Evolutionary conservation across 345 rosid species (phyloP), one percentile per base, ranked within the genome.

Genomic region (Pistacia vera): DNA sequence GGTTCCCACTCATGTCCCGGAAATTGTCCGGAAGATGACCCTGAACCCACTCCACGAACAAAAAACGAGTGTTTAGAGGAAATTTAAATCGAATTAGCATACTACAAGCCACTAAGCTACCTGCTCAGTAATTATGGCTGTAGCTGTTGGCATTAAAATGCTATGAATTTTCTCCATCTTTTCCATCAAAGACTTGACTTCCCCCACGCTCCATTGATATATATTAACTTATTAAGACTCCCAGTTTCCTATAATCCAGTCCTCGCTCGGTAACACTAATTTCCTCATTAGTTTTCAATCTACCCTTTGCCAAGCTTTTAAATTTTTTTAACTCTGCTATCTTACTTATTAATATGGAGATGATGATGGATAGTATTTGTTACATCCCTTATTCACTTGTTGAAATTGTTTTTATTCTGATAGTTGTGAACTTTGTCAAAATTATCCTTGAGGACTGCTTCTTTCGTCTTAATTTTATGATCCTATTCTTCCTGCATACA

Each of bases 361-460:
- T 51, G 18, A 28, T 46, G 3, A 55, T 17, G 58, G 6, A 54
- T 18, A 18, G 18, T 16, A 54, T 54, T 54, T 16, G 57, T 54
- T 8, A 41, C 57, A 60, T 36, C 58, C 55, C 5, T 3, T 51
- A 17, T 22, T 35, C 68, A 4, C 11, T 69, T 12, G 11, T 41
- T 59, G 75, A 68, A 77, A 60, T 85, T 70, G 68, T 74, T 51
- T 12, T 48, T 20, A 67, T 76, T 71, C 38, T 79, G 30, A 20
- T 81, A 61, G 56, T 83, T 44, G 70, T 83, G 35, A 79, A 81
- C 56, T 72, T 68, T 25, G 55, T 72, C 56, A 79, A 54, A 13
- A 54, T 77, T 64, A 67, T 77, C 58, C 36, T 87, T 6, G 80
- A 64, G 49, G 83, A 77, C 36, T 71, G 78, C 71, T 80, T 61